Evolutionary conservation across 2,329 filamentous ascomycete species (phyloP).

Genomic region (Aspergillus carbonarius): DNA sequence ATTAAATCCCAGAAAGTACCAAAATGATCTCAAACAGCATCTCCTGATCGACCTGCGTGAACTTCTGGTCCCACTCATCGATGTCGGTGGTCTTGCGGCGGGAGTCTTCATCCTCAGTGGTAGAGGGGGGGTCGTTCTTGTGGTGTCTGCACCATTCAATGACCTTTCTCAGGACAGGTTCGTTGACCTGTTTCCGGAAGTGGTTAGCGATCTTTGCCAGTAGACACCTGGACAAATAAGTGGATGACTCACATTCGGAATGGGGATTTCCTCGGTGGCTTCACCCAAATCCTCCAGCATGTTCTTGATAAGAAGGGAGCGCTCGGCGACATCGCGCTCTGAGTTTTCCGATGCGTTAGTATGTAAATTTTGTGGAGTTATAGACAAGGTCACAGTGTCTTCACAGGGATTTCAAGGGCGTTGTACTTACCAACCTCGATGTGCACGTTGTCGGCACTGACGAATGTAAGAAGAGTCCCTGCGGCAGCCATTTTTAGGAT

Average conservation of each 20-base stretch:
- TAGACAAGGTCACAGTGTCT: background rate
- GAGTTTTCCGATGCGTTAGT: slow-evolving; percentile 26
- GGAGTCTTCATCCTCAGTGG: slow-evolving; percentile 83
- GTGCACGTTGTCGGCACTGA: slow-evolving; percentile 27
- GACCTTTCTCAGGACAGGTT: slow-evolving; percentile 90
- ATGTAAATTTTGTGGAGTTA: background rate
- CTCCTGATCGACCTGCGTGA: slow-evolving; percentile 99
- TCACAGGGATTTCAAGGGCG: background rate
- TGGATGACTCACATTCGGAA: slow-evolving; percentile 58
- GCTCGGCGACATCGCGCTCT: slow-evolving; percentile 84
- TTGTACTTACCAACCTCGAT: slow-evolving; percentile 51
- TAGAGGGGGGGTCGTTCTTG: slow-evolving; percentile 78
- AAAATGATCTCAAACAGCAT: slow-evolving; percentile 99
- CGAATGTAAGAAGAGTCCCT: background rate
- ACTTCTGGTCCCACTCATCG: slow-evolving; percentile 99
- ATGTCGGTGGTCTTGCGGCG: slow-evolving; percentile 99
- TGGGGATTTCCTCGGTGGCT: slow-evolving; percentile 61
- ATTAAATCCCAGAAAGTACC: slow-evolving; percentile 53
- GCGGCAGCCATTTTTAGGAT: slow-evolving; percentile 8
- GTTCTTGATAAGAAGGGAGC: slow-evolving; percentile 96
- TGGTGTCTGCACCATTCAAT: slow-evolving; percentile 98
- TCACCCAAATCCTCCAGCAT: slow-evolving; percentile 92
- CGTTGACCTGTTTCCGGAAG: slow-evolving; percentile 67
- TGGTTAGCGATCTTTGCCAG: background rate
- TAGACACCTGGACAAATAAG: background rate